A percentile compares a stretch with the other conserved stretches of the same genome.
These are phyloP conservation scores for Ustilago xerochloae DNA, from an alignment of 1,284 basidiomycete species.

Conservation along the genomic window DNA sequence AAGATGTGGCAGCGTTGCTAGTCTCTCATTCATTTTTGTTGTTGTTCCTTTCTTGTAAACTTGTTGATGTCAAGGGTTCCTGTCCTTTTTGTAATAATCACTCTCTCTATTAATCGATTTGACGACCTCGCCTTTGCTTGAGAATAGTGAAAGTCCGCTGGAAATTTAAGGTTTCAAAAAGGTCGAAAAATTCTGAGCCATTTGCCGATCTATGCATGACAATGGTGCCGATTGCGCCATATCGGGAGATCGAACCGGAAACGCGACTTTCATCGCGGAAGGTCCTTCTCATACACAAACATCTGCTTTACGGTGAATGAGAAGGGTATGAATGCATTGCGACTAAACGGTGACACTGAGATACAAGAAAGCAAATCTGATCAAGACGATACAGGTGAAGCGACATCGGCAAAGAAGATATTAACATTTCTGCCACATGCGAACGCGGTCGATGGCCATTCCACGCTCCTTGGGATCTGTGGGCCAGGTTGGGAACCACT, in stretches of 20 bases:
- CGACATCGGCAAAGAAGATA: background rate
- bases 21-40: background rate
- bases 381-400: background rate
- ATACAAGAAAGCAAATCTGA: background rate
- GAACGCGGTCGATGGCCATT: conserved; percentile 79
- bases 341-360: background rate
- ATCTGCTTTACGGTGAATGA: background rate
- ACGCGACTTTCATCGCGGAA: too few relatives aligned
- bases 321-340: conserved; percentile 1
- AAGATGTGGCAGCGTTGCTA: conserved; percentile 75
- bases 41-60: background rate
- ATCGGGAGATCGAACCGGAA: too few relatives aligned
- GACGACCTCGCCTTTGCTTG: background rate
- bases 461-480: conserved; percentile 71
- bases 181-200: too few relatives aligned
- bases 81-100: background rate
- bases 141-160: too few relatives aligned
- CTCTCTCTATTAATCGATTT: background rate
- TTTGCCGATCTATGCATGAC: too few relatives aligned
- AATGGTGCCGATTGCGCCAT: too few relatives aligned
- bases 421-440: conserved; percentile 74
- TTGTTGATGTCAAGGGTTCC: conserved; percentile 9
- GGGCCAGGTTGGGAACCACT: conserved; percentile 51
- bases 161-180: too few relatives aligned
- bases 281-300: background rate